phyloP scores from a whole-genome alignment of 805 yeast species.

The Maudiozyma saulgeensis region DNA sequence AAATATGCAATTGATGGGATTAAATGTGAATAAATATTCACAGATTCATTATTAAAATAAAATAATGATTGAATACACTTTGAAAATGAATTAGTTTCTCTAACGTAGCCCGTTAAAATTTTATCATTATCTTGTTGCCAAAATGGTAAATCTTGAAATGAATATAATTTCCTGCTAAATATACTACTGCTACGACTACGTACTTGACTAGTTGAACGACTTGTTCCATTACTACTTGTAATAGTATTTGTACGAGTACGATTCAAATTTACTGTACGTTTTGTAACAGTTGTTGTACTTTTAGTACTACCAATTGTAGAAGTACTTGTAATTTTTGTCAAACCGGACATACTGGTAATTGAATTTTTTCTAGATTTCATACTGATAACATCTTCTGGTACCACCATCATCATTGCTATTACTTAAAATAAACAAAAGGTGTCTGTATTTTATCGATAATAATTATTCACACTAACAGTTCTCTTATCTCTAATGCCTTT shows the following conservation, averaged over 20 bases:
- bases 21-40: constrained; percentile 62
- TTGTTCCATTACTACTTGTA: background rate
- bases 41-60: constrained; percentile 60
- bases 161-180: background rate
- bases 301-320: background rate
- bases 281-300: background rate
- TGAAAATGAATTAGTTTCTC: constrained; percentile 39
- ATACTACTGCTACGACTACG: background rate
- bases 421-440: too few species aligned
- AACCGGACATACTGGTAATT: too few species aligned
- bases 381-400: too few species aligned
- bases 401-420: too few species aligned
- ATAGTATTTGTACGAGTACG: background rate
- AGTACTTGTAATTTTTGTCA: background rate
- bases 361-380: too few species aligned
- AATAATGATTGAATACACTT: constrained; percentile 41
- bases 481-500: too few species aligned
- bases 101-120: constrained; percentile 56
- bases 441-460: too few species aligned
- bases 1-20: constrained; percentile 32
- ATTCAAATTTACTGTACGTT: background rate
- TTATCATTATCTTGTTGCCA: constrained; percentile 73
- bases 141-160: constrained; percentile 49
- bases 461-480: too few species aligned
- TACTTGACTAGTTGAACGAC: background rate